Evolutionary conservation across 805 yeast genomes (phyloP), one percentile per base, ranked within the genome.

Genomic region (Metschnikowia kofuensis): DNA sequence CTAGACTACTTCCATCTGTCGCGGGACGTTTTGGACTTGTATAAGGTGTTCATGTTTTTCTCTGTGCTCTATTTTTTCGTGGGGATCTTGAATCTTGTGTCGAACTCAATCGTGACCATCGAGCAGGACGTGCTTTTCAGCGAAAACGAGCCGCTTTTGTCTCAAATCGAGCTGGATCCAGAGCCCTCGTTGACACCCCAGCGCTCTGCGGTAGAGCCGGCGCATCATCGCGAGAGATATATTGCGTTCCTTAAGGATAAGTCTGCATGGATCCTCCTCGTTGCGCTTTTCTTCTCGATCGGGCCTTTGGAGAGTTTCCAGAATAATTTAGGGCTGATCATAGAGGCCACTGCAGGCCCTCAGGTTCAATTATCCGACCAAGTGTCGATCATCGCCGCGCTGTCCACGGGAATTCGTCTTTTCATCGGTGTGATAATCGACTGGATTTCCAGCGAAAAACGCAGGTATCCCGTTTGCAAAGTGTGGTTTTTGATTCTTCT

Each of bases 301-400:
- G 98, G 98, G 0, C 92, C 96, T 0, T 70, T 88, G 48, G 98
- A 91, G 59, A 82, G 89, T 75, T 89, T 80, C 64, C 81, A 88
- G 53, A 87, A 89, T 47, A 88, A 90, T 61, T 77, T 91, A 76
- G 94, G 92, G 0, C 84, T 90, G 7, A 70, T 91, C 11, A 68
- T 85, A n/a, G 66, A 69, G 37, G 65, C 78, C 35, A 63, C 73
- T 4, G 66, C 69, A 26, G 53, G 47, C 7, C 44, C 44, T 11
- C 34, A 36, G 2, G 57, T 62, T 14, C 56, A 50, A 42, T 53
- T 74, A 35, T 69, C 77, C 15, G 65, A 65, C 49, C 85, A 75
- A 61, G 89, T 83, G n/a, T 77, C 82, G 35, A 55, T 79, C 31
- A 84, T 78, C 58, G 86, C 89, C 1, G 64, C 80, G 1, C 75